A percentile compares a stretch with the other conserved stretches of the same genome.
These are phyloP conservation scores for Linum lewisii DNA, from an alignment of 345 rosid species.

Conservation along the genomic window DNA sequence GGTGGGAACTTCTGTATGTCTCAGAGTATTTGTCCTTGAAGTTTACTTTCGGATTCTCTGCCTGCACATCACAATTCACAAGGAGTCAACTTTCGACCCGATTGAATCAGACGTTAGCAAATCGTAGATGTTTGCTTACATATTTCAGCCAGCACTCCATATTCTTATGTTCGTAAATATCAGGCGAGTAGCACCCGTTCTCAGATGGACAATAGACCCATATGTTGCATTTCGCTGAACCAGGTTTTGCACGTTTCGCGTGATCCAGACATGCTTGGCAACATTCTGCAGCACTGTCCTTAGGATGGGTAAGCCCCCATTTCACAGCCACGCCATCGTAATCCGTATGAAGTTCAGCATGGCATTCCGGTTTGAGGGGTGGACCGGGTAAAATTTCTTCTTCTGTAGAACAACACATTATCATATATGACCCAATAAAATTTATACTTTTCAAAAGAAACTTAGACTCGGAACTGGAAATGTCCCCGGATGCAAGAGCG, in stretches of 20 bases:
- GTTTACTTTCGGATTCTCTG: constrained; percentile 60
- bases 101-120: too few species aligned
- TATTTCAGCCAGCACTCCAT: constrained; percentile 95
- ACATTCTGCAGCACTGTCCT: constrained; percentile 98
- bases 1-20: constrained; percentile 65
- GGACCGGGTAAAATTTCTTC: constrained; percentile 79
- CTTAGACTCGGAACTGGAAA: too few species aligned
- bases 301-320: constrained; percentile 95
- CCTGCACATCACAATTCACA: constrained; percentile 37
- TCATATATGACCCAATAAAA: not conserved
- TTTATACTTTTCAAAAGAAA: too few species aligned
- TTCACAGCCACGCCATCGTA: constrained; percentile 84
- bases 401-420: constrained; percentile 33
- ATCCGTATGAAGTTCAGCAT: constrained; percentile 80
- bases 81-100: too few species aligned
- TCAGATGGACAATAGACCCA: constrained; percentile 98
- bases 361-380: constrained; percentile 67
- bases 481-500: too few species aligned
- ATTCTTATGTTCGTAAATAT: constrained; percentile 74
- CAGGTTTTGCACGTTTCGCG: constrained; percentile 62
- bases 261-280: constrained; percentile 96
- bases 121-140: constrained; percentile 37
- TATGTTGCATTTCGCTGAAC: constrained; percentile 73
- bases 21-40: constrained; percentile 77
- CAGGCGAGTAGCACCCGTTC: constrained; percentile 80